These are phyloP conservation scores for Russula brevipes DNA, from an alignment of 768 basidiomycete species.

Conservation along the genomic window DNA sequence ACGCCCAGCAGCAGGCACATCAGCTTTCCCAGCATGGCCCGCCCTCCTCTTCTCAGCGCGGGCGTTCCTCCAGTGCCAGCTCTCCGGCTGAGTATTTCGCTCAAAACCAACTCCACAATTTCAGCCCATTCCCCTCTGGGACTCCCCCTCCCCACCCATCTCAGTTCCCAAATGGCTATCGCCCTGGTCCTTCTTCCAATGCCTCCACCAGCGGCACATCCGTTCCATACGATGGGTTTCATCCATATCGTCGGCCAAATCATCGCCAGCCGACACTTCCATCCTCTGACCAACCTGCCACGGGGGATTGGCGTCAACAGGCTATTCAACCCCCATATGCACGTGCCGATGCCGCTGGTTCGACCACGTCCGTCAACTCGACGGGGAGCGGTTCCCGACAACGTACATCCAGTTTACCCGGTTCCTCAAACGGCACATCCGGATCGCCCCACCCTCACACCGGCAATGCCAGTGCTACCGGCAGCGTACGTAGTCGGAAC, in stretches of 20 bases:
- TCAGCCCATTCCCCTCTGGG: constrained; percentile 63
- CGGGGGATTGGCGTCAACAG: constrained; percentile 45
- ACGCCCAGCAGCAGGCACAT: constrained; percentile 35
- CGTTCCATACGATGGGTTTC: constrained; percentile 52
- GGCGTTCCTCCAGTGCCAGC: constrained; percentile 36
- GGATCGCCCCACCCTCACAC: constrained; percentile 31
- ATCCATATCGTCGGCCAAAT: constrained; percentile 74
- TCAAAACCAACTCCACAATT: constrained; percentile 48
- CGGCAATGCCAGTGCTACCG: constrained; percentile 23
- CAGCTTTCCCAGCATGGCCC: constrained; percentile 22
- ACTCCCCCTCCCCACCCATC: constrained; percentile 59
- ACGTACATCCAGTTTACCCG: constrained; percentile 68
- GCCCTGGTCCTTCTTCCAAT: constrained; percentile 31
- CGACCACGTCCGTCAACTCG: constrained; percentile 75
- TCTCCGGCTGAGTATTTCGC: constrained; percentile 51
- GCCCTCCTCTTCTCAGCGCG: constrained; percentile 40
- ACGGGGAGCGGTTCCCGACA: constrained; percentile 47
- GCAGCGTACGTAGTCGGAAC: constrained; percentile 24
- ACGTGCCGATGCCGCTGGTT: constrained; percentile 73
- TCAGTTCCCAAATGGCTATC: constrained; percentile 42
- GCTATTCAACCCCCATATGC: constrained; percentile 73
- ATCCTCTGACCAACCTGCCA: constrained; percentile 27
- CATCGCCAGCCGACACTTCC: constrained; percentile 32
- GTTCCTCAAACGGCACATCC: constrained; percentile 39
- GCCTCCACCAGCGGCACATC: constrained; percentile 37